Percentiles rank a stretch among this genome's conserved stretches.
phyloP scores from a whole-genome alignment of 148 eudicot species.

The Rhododendron ovatum region DNA sequence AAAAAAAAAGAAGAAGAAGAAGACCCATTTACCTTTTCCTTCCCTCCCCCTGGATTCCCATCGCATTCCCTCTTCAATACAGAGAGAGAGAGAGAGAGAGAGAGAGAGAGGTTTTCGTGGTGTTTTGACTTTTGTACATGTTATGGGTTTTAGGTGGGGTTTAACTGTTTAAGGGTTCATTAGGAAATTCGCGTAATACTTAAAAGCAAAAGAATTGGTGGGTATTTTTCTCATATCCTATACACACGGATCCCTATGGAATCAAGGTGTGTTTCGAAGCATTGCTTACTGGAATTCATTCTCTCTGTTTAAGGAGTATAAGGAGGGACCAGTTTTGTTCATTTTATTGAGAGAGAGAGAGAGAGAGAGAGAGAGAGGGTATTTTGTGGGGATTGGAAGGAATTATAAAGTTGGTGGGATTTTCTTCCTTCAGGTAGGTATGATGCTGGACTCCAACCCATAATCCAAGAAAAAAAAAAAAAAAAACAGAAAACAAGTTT shows the following conservation, averaged over 20 bases:
- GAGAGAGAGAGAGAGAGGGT: not conserved
- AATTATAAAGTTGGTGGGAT: constrained; percentile 16
- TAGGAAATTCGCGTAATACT: not conserved
- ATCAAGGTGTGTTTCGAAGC: constrained; percentile 26
- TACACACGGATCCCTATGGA: constrained; percentile 77
- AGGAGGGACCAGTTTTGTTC: constrained; percentile 27
- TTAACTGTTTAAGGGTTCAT: not conserved
- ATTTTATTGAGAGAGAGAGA: constrained; percentile 17
- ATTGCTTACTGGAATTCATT: constrained; percentile 45
- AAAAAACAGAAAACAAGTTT: constrained; percentile 8
- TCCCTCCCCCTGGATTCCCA: not conserved
- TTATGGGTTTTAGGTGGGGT: no score
- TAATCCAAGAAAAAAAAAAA: not conserved
- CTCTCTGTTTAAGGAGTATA: constrained; percentile 33
- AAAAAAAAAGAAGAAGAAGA: no score
- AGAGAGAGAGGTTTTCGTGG: no score
- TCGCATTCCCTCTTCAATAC: no score
- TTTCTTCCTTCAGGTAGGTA: constrained; percentile 10
- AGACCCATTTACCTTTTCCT: constrained; percentile 8
- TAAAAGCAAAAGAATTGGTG: constrained; percentile 18
- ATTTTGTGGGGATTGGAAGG: not conserved
- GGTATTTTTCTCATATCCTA: constrained; percentile 34
- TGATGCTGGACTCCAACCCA: not conserved
- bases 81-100: not conserved
- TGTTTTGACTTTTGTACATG: no score